Evolutionary conservation across 768 basidiomycete genomes (phyloP).

Genomic region (Pleurotus tuber-regium): DNA sequence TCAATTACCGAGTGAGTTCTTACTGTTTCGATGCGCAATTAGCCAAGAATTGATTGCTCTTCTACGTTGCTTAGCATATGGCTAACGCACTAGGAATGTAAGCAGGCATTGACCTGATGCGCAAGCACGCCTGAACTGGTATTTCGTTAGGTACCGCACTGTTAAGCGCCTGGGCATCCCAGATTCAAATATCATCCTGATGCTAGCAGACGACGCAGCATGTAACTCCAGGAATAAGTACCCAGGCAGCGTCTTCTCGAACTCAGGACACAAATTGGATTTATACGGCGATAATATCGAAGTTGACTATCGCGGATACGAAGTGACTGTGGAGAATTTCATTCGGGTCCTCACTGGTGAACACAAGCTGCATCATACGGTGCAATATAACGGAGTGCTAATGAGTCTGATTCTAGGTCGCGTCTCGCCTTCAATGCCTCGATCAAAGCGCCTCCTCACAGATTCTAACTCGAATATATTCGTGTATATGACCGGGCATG

Average conservation of each 20-base stretch:
- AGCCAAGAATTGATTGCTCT: slow-evolving; percentile 2
- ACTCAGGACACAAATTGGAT: slow-evolving; percentile 76
- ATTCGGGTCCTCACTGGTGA: slow-evolving; percentile 87
- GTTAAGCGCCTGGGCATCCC: slow-evolving; percentile 98
- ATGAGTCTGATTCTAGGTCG: slow-evolving; percentile 53
- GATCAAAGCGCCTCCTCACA: slow-evolving; percentile 88
- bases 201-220: slow-evolving; percentile 96
- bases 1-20: slow-evolving; percentile 88
- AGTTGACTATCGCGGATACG: slow-evolving; percentile 97
- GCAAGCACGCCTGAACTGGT: slow-evolving; percentile 6
- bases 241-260: slow-evolving; percentile 91
- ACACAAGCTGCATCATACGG: slow-evolving; percentile 21
- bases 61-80: slow-evolving; percentile 99
- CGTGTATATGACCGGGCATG: slow-evolving; percentile 98
- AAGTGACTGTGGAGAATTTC: slow-evolving; percentile 97
- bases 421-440: slow-evolving; percentile 78
- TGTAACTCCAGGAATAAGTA: slow-evolving; percentile 93
- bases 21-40: background rate
- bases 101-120: slow-evolving; percentile 17
- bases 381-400: too few species aligned
- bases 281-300: slow-evolving; percentile 96
- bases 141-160: slow-evolving; percentile 79
- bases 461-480: slow-evolving; percentile 93
- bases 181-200: slow-evolving; percentile 97
- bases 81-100: slow-evolving; percentile 96